Evolutionary conservation across 1,284 basidiomycete genomes (phyloP).

Genomic region (Cryptococcus depauperatus): DNA sequence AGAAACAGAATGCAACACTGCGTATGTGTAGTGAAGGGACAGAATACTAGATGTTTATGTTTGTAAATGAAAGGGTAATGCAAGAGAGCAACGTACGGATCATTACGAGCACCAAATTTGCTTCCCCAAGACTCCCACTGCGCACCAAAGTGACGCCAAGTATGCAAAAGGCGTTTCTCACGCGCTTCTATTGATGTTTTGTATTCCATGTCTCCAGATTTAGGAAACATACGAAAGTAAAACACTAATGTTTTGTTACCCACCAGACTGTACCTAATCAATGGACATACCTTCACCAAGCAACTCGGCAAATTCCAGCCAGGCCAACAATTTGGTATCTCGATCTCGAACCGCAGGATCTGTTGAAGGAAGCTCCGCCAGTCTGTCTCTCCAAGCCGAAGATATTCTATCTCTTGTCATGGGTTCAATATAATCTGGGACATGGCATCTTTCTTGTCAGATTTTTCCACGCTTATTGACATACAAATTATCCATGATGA

Average conservation of each 20-base stretch:
- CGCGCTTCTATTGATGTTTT: constrained; percentile 1
- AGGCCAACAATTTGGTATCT: constrained; percentile 41
- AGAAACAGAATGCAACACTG: constrained; percentile 35
- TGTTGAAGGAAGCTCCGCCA: constrained; percentile 15
- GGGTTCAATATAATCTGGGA: constrained; percentile 32
- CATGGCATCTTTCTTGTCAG: constrained; percentile 16
- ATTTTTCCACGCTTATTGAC: constrained; percentile 1
- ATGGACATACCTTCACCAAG: constrained; percentile 13
- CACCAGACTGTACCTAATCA: not conserved
- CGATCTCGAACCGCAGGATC: constrained; percentile 38
- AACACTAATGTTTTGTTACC: not conserved
- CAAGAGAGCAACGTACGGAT: constrained; percentile 22
- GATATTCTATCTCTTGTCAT: constrained; percentile 28
- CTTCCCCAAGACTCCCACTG: constrained; percentile 37
- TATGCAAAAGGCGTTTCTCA: constrained; percentile 15
- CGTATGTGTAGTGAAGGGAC: constrained; percentile 39
- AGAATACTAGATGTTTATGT: constrained; percentile 23
- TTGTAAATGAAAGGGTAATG: not conserved
- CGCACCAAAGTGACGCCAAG: constrained; percentile 24
- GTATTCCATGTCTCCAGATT: not conserved
- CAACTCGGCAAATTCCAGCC: constrained; percentile 42
- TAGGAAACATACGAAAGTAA: not conserved
- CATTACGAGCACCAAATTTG: constrained; percentile 22
- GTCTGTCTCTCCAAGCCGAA: constrained; percentile 33
- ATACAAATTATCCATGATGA: constrained; percentile 41